Percentiles rank a stretch among this genome's conserved stretches.
These are phyloP conservation scores for Pseudomicrostroma phylloplanum DNA, from an alignment of 1,284 basidiomycete genomes.

Conservation along the genomic window DNA sequence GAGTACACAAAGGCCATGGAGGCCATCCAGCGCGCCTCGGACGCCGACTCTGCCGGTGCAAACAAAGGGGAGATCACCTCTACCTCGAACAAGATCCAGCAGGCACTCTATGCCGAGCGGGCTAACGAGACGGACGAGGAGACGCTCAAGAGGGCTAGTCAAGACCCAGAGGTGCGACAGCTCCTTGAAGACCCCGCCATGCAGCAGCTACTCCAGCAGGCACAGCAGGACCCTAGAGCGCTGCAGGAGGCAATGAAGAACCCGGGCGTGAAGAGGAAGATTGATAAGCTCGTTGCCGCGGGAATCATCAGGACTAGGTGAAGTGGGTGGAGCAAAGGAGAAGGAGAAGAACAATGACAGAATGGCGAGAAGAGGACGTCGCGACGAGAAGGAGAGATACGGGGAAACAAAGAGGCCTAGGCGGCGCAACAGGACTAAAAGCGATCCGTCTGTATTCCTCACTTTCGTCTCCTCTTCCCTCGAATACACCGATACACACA, in stretches of 20 bases:
- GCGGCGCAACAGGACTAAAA: too few species aligned
- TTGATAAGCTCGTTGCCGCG: slow-evolving; percentile 85
- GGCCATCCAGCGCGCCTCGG: slow-evolving; percentile 35
- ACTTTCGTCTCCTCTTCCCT: too few species aligned
- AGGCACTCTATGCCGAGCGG: slow-evolving; percentile 74
- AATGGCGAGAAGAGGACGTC: too few species aligned
- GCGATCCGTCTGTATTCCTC: too few species aligned
- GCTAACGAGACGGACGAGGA: slow-evolving; percentile 84
- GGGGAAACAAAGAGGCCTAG: too few species aligned
- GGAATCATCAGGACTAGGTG: slow-evolving; percentile 65
- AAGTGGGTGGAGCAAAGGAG: too few species aligned
- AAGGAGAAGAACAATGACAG: too few species aligned
- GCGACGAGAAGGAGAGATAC: too few species aligned
- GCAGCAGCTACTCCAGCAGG: slow-evolving; percentile 80
- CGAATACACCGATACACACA: too few species aligned
- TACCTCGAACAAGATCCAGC: slow-evolving; percentile 54
- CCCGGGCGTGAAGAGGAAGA: slow-evolving; percentile 58
- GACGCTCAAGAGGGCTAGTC: slow-evolving; percentile 86
- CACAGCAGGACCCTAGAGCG: slow-evolving; percentile 77
- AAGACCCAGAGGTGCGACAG: slow-evolving; percentile 86
- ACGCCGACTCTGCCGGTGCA: slow-evolving; percentile 30
- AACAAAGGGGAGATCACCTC: slow-evolving; percentile 39
- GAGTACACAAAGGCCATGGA: slow-evolving; percentile 68
- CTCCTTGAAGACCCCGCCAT: slow-evolving; percentile 56
- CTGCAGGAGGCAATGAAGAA: slow-evolving; percentile 98